Conservation (phyloP, 2,329 filamentous ascomycete genomes). For the Stagonosporopsis cucurbitacearum region DNA sequence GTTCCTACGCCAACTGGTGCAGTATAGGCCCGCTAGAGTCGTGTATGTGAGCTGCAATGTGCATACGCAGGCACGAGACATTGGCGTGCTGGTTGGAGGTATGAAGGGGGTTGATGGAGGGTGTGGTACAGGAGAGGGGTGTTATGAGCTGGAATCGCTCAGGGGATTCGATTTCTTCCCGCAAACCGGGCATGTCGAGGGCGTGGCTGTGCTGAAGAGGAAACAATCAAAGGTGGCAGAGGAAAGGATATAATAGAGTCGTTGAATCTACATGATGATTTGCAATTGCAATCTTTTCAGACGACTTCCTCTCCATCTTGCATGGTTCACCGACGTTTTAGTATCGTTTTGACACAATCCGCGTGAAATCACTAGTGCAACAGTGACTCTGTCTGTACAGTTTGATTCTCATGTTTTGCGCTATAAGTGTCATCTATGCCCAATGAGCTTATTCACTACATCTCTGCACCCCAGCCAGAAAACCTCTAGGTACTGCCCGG, state of each 20-base stretch:
- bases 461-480: background rate
- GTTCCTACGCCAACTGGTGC: constrained; percentile 81
- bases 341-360: background rate
- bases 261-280: background rate
- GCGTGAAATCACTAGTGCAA: background rate
- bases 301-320: background rate
- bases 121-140: constrained; percentile 46
- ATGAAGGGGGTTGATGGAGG: constrained; percentile 52
- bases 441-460: constrained; percentile 5
- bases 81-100: constrained; percentile 84
- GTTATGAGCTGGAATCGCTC: constrained; percentile 87
- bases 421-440: constrained; percentile 25
- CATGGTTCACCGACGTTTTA: background rate
- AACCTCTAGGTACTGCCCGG: constrained; percentile 75
- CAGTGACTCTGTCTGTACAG: background rate
- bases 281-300: background rate
- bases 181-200: constrained; percentile 75
- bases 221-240: constrained; percentile 31
- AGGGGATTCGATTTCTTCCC: constrained; percentile 98
- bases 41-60: constrained; percentile 98
- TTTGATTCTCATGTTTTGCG: constrained; percentile 21
- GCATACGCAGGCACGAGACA: constrained; percentile 93
- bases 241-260: background rate
- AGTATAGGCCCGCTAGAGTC: constrained; percentile 77
- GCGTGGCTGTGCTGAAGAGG: constrained; percentile 64